Percentiles rank a stretch among this genome's conserved stretches.
Conservation (phyloP, 2,329 filamentous ascomycete genomes). For the Botryosphaeria agaves region DNA sequence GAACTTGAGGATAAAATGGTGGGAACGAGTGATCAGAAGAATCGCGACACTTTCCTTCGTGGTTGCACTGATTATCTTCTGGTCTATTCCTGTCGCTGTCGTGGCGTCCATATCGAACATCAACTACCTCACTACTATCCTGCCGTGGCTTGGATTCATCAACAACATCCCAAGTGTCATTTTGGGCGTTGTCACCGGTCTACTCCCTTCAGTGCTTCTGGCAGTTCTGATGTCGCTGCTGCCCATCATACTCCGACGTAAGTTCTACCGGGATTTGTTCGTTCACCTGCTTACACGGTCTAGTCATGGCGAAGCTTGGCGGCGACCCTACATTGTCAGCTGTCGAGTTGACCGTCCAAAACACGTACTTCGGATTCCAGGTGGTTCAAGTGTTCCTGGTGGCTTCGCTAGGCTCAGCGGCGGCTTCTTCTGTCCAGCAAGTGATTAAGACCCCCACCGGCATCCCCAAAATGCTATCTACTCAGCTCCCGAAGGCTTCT, state of each 20-base stretch:
- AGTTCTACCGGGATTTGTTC: no score
- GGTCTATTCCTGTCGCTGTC: conserved; percentile 57
- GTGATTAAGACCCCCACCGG: conserved; percentile 39
- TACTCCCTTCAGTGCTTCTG: conserved; percentile 64
- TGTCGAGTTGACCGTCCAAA: conserved; percentile 79
- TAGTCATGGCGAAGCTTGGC: conserved; percentile 59
- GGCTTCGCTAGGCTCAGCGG: conserved; percentile 65
- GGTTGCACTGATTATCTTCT: conserved; percentile 68
- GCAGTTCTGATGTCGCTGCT: conserved; percentile 75
- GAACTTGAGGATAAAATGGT: conserved; percentile 71
- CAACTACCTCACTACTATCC: conserved; percentile 41
- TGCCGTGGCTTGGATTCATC: conserved; percentile 60
- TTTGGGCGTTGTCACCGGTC: conserved; percentile 66
- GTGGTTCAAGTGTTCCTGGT: conserved; percentile 86
- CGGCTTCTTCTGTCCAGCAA: conserved; percentile 47
- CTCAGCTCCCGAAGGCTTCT: conserved; percentile 53
- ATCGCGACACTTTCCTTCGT: conserved; percentile 57
- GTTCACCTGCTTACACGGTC: not conserved
- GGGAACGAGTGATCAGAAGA: conserved; percentile 61
- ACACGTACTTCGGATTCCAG: conserved; percentile 81
- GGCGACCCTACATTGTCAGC: conserved; percentile 66
- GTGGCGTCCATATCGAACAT: conserved; percentile 83
- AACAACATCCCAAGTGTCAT: conserved; percentile 51
- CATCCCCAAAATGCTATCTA: conserved; percentile 12
- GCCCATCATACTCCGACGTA: conserved; percentile 63